Conservation (phyloP, 2,329 filamentous ascomycete species). For the Phaeoacremonium minimum region DNA sequence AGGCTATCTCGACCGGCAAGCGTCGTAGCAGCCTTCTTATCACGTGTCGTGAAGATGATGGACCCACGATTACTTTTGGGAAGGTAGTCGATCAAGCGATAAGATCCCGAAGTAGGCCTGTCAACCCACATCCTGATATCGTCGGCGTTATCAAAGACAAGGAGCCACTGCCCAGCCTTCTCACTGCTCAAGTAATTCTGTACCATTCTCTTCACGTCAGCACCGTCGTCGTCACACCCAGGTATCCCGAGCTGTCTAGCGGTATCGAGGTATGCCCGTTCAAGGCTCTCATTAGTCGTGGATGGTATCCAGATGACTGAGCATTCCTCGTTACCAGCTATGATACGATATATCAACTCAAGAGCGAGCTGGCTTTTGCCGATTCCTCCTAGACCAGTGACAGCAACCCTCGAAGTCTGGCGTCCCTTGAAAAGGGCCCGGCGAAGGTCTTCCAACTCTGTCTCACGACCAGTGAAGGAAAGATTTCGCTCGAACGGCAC, state of each 20-base stretch:
- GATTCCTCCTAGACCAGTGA: neutral
- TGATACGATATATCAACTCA: neutral
- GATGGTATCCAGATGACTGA: neutral
- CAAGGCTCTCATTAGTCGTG: neutral
- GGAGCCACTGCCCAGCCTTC: slow-evolving; percentile 15
- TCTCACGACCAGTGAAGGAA: neutral
- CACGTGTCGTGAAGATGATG: slow-evolving; percentile 8
- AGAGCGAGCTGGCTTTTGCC: neutral
- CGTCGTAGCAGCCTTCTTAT: slow-evolving; percentile 1
- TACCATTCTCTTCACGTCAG: slow-evolving; percentile 7
- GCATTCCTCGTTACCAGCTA: neutral
- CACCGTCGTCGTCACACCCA: neutral
- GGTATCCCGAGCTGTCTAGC: slow-evolving; percentile 8
- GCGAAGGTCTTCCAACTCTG: neutral
- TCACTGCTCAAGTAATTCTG: slow-evolving; percentile 11
- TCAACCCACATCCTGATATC: slow-evolving; percentile 7
- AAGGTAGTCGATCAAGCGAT: slow-evolving; percentile 3
- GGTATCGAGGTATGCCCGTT: slow-evolving; percentile 14
- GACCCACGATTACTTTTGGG: slow-evolving; percentile 3
- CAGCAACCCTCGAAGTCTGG: neutral
- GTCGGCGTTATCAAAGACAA: slow-evolving; percentile 18
- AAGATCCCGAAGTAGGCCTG: neutral
- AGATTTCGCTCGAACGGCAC: neutral
- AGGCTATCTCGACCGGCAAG: slow-evolving; percentile 3
- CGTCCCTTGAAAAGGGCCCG: neutral